Evolutionary conservation across 805 yeast genomes (phyloP), one percentile per base, ranked within the genome.

Genomic region (Wickerhamiella allomyrinae): DNA sequence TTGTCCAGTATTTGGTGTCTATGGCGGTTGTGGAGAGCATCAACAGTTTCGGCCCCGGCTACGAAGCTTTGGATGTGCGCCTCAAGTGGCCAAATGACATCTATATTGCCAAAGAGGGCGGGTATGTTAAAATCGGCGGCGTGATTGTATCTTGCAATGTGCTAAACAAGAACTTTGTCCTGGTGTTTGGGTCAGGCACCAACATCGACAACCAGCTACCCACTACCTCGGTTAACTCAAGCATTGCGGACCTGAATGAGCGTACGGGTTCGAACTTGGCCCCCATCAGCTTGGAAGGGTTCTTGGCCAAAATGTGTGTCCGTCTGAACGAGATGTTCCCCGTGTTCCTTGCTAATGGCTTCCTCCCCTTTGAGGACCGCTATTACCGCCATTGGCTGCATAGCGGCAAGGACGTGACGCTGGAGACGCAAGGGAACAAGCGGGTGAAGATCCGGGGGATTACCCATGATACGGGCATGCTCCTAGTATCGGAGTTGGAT

Each of bases 31-130:
- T 87, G 8, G 84, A 81, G 56, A 83, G 94, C 21, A 69, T 89
- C 14, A 59, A 73, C 27, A 65, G 74, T 2, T 76, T 85, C 52
- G 75, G 75, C 2, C 60, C 62, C 0, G 85, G 82, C 0, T 84
- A 78, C 56, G 77, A 75, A 17, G 79, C 75, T 37, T 60, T 91
- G 50, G 96, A 95, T 0, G 67, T 89, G 13, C 70, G 75, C 40
- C 70, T 91, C 46, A 91, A 91, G 57, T 91, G 99, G 99, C 99
- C 99, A 2, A 91, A 91, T 57, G 99, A 91, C 59, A 63, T 91
- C 11, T 91, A 84, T 56, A 75, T 79, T 3, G 57, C 75, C 51
- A 76, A 73, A 42, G 37, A 39, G 19, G 52, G 48, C 13, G 46
- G 53, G 15, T 81, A 74, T 58, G 73, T 74, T 15, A 89, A 89